Evolutionary conservation across 2,329 filamentous ascomycete genomes (phyloP).

Genomic region (Fusarium sp.): DNA sequence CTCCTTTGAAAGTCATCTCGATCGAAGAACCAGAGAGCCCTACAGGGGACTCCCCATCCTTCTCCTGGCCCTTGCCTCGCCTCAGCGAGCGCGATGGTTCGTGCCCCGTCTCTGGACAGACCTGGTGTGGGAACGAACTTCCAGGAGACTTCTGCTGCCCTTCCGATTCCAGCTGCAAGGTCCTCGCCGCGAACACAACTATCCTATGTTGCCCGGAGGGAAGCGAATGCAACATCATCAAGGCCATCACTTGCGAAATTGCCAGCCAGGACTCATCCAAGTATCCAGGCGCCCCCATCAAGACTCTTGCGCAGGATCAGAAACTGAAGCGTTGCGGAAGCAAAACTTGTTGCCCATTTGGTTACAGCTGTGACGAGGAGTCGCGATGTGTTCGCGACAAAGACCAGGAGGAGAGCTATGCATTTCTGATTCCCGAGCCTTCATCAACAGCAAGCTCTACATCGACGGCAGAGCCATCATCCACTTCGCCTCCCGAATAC

Average conservation of each 20-base stretch:
- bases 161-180: slow-evolving; percentile 29
- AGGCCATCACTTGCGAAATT: slow-evolving; percentile 40
- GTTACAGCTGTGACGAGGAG: slow-evolving; percentile 37
- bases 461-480: slow-evolving; percentile 11
- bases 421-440: slow-evolving; percentile 31
- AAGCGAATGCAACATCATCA: slow-evolving; percentile 29
- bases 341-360: slow-evolving; percentile 41
- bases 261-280: slow-evolving; percentile 30
- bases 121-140: slow-evolving; percentile 34
- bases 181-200: slow-evolving; percentile 45
- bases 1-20: slow-evolving; percentile 25
- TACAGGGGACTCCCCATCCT: slow-evolving; percentile 5
- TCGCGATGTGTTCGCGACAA: slow-evolving; percentile 36
- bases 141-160: slow-evolving; percentile 41
- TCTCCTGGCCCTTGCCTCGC: slow-evolving; percentile 17
- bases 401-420: slow-evolving; percentile 38
- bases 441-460: slow-evolving; percentile 14
- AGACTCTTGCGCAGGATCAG: slow-evolving; percentile 34
- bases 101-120: slow-evolving; percentile 33
- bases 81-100: slow-evolving; percentile 30
- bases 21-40: slow-evolving; percentile 21
- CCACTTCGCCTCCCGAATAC: slow-evolving; percentile 12
- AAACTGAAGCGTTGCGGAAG: slow-evolving; percentile 35
- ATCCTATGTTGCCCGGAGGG: slow-evolving; percentile 41
- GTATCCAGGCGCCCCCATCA: slow-evolving; percentile 34